phyloP scores from a whole-genome alignment of 768 basidiomycete species.

The Pleurotus platypus region DNA sequence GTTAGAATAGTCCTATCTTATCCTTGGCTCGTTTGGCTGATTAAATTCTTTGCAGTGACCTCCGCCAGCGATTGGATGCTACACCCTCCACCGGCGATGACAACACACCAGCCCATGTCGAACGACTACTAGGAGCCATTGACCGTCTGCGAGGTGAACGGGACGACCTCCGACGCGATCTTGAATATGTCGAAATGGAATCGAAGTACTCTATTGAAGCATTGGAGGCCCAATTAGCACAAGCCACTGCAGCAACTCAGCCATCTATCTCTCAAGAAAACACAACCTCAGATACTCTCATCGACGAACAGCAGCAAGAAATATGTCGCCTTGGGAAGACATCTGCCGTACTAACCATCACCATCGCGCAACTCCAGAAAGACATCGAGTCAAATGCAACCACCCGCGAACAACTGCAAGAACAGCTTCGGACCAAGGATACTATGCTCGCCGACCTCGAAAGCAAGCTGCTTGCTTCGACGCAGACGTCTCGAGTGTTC shows the following conservation, averaged over 20 bases:
- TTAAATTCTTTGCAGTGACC: background rate
- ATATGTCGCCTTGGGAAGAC: background rate
- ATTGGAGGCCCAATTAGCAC: constrained; percentile 45
- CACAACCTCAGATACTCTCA: background rate
- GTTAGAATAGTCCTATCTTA: constrained; percentile 10
- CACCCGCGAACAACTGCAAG: background rate
- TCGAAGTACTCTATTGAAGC: constrained; percentile 61
- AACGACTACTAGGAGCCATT: constrained; percentile 56
- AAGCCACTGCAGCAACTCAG: background rate
- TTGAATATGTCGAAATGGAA: constrained; percentile 69
- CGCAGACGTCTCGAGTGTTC: background rate
- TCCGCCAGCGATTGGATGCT: background rate
- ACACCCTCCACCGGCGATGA: constrained; percentile 16
- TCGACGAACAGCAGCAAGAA: background rate
- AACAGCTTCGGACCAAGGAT: constrained; percentile 6
- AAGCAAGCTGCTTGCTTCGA: background rate
- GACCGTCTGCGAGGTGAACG: constrained; percentile 68
- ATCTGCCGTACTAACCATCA: constrained; percentile 16
- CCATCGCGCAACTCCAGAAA: constrained; percentile 33
- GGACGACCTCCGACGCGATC: constrained; percentile 54
- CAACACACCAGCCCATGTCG: constrained; percentile 36
- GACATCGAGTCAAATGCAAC: background rate
- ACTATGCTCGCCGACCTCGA: background rate
- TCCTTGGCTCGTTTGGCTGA: background rate
- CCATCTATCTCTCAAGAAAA: background rate